Conservation (phyloP, 2,329 filamentous ascomycete genomes). For the Venturia aucupariae region DNA sequence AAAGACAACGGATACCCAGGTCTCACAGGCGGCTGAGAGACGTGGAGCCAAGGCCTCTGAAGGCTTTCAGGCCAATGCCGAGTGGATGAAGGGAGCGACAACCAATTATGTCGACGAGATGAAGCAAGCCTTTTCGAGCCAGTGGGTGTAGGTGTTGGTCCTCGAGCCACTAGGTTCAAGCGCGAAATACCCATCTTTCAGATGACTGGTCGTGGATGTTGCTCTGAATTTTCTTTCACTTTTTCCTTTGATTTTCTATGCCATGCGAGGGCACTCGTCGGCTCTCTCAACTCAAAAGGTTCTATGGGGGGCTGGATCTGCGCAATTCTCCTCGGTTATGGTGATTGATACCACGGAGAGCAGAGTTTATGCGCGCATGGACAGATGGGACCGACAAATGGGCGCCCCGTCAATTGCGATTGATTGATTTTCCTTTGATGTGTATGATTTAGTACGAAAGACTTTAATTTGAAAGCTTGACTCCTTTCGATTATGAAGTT, state of each 20-base stretch:
- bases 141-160: background rate
- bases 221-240: background rate
- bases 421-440: background rate
- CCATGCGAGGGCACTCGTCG: background rate
- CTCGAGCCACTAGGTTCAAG: background rate
- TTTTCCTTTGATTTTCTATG: background rate
- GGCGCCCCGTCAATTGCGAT: background rate
- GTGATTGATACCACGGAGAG: slow-evolving; percentile 4
- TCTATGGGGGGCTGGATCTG: background rate
- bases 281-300: slow-evolving; percentile 1
- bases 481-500: background rate
- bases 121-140: slow-evolving; percentile 25
- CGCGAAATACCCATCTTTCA: background rate
- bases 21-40: slow-evolving; percentile 25
- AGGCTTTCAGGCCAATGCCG: slow-evolving; percentile 34
- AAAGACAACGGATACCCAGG: slow-evolving; percentile 24
- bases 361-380: background rate
- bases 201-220: background rate
- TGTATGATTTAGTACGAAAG: slow-evolving; percentile 5
- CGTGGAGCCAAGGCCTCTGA: slow-evolving; percentile 32
- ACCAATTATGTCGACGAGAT: slow-evolving; percentile 38
- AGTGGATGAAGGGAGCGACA: slow-evolving; percentile 37
- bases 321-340: slow-evolving; percentile 2
- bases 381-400: background rate
- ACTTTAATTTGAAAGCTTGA: background rate